These are phyloP conservation scores for Clavispora asparagi DNA, from an alignment of 805 yeast species.

Conservation along the genomic window DNA sequence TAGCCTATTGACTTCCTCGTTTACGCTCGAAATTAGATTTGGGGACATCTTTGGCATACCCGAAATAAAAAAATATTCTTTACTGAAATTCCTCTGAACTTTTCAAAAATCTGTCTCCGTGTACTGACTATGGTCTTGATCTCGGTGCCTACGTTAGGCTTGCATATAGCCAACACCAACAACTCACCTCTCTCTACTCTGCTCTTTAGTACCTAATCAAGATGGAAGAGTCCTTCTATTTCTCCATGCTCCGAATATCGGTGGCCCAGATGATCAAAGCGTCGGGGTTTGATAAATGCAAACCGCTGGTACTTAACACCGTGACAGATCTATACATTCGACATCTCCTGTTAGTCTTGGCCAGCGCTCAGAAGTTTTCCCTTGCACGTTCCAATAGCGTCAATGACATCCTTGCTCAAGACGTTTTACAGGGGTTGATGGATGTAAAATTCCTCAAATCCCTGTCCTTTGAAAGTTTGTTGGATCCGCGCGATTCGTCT, in stretches of 20 bases:
- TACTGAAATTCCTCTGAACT: too few species aligned
- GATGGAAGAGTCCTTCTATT: conserved; percentile 39
- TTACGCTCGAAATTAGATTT: too few species aligned
- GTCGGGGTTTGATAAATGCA: conserved; percentile 77
- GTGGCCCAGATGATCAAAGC: conserved; percentile 62
- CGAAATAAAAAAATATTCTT: too few species aligned
- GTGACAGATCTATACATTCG: conserved; percentile 73
- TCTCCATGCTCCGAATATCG: conserved; percentile 33
- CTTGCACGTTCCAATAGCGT: conserved; percentile 29
- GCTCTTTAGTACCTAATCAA: not conserved
- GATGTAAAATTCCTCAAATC: conserved; percentile 62
- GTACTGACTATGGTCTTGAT: too few species aligned
- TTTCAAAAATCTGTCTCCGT: not conserved
- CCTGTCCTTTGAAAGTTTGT: conserved; percentile 25
- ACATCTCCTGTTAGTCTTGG: conserved; percentile 51
- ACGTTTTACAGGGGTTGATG: conserved; percentile 65
- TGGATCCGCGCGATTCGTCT: conserved; percentile 30
- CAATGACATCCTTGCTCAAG: conserved; percentile 52
- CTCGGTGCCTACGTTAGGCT: not conserved
- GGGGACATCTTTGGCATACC: too few species aligned
- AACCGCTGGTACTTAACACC: conserved; percentile 65
- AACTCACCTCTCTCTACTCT: not conserved
- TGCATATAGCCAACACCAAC: not conserved
- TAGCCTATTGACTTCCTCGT: too few species aligned
- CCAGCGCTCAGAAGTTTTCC: conserved; percentile 47